Conservation (phyloP, 352 stramenopile genomes). For the Plasmopara muralis region DNA sequence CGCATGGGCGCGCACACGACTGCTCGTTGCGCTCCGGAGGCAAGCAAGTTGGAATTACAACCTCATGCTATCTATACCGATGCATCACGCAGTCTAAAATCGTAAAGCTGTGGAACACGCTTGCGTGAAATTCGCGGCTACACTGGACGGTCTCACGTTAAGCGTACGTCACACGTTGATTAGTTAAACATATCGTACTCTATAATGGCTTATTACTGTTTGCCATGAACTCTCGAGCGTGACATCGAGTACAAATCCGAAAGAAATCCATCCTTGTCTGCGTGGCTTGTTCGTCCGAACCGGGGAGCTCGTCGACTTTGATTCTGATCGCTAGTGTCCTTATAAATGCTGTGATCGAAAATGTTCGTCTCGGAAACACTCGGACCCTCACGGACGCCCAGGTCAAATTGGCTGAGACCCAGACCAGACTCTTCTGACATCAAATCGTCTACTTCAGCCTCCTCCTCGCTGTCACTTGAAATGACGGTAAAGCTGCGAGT, state of each 20-base stretch:
- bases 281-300: constrained; percentile 29
- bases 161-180: no score
- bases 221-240: constrained; percentile 24
- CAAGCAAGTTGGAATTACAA: no score
- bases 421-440: constrained; percentile 19
- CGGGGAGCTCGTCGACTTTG: constrained; percentile 19
- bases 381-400: constrained; percentile 23
- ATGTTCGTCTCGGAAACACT: constrained; percentile 17
- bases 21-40: no score
- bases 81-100: no score
- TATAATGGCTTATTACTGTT: constrained; percentile 18
- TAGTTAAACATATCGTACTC: not conserved
- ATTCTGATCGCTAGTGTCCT: constrained; percentile 11
- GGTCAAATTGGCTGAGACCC: constrained; percentile 33
- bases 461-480: constrained; percentile 28
- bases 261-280: constrained; percentile 36
- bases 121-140: no score
- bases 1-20: no score
- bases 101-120: no score
- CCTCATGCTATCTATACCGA: no score
- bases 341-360: constrained; percentile 25
- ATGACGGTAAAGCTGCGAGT: constrained; percentile 20
- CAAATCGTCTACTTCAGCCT: constrained; percentile 9
- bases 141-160: no score
- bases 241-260: constrained; percentile 39